Evolutionary conservation across 2,329 filamentous ascomycete species (phyloP).

Genomic region (Hypoxylon sp.): DNA sequence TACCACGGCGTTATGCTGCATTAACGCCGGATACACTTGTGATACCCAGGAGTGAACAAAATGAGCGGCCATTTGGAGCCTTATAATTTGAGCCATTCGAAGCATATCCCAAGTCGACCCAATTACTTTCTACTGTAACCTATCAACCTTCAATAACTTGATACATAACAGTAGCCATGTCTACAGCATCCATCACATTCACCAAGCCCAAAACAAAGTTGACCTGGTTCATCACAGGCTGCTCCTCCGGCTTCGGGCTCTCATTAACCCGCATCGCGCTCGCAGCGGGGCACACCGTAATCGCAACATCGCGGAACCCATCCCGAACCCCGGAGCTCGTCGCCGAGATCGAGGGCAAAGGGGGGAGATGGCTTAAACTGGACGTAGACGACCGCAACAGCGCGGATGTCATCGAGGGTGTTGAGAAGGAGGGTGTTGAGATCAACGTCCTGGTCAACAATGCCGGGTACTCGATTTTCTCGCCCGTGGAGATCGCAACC

Average conservation of each 20-base stretch:
- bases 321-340: slow-evolving; percentile 48
- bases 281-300: slow-evolving; percentile 56
- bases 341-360: slow-evolving; percentile 44
- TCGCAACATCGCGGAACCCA: slow-evolving; percentile 58
- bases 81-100: background rate
- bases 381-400: slow-evolving; percentile 52
- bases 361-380: slow-evolving; percentile 48
- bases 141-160: background rate
- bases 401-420: slow-evolving; percentile 48
- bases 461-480: slow-evolving; percentile 57
- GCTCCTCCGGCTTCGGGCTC: slow-evolving; percentile 57
- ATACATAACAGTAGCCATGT: slow-evolving; percentile 4
- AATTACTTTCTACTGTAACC: background rate
- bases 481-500: slow-evolving; percentile 54
- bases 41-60: background rate
- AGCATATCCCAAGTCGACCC: background rate
- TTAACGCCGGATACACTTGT: slow-evolving; percentile 1
- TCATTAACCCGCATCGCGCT: slow-evolving; percentile 54
- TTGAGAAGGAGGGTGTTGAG: slow-evolving; percentile 50
- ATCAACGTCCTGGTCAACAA: slow-evolving; percentile 62
- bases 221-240: slow-evolving; percentile 58
- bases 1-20: slow-evolving; percentile 7
- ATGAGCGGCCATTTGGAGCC: background rate
- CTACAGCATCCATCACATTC: slow-evolving; percentile 12
- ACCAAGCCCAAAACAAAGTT: slow-evolving; percentile 40